Evolutionary conservation across 2,329 filamentous ascomycete species (phyloP), one percentile per base, ranked within the genome.

Genomic region (Diplodia corticola): DNA sequence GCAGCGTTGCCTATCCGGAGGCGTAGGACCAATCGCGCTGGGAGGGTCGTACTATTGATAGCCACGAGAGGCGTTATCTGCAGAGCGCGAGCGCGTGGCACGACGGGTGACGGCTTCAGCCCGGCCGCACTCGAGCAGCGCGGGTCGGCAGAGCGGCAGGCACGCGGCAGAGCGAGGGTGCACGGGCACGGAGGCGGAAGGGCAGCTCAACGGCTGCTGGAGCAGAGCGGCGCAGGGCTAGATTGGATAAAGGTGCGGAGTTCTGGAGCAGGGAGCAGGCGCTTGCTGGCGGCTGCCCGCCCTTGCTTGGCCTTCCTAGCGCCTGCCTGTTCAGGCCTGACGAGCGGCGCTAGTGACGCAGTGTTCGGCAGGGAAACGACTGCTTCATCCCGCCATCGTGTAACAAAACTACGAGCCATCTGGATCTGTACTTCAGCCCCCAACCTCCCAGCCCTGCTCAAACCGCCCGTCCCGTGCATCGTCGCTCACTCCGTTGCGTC

Each of bases 321-420:
- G 57, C 57, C 57, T 61, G 40, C 57, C 57, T 37, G 40, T 49
- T 61, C 26, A 0, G 33, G 48, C 20, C 40, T 24, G 17, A 26
- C 57, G 57, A 49, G 57, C 57, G 40, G 26, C 57, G 40, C 57
- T 61, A 61, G 37, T n/a, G 5, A 33, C 22, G 57, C 57, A 49
- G 17, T 22, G 13, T n/a, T 1, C 5, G 35, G 22, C 24, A 30
- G 24, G 37, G 37, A 4, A 20, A 20, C 17, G 22, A 37, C 30
- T 28, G 35, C 54, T 24, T 17, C 35, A 15, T 37, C 35, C 35
- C 12, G 10, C 35, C 35, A 37, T 15, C 35, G 15, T 44, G 37
- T 17, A 44, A 44, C 37, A 37, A 10, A 4, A 3, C n/a, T 6
- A 40, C n/a, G 9, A 44, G n/a, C n/a, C n/a, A n/a, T n/a, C n/a